These are phyloP conservation scores for Gomphus bonarii DNA, from an alignment of 1,284 basidiomycete species.

Conservation along the genomic window DNA sequence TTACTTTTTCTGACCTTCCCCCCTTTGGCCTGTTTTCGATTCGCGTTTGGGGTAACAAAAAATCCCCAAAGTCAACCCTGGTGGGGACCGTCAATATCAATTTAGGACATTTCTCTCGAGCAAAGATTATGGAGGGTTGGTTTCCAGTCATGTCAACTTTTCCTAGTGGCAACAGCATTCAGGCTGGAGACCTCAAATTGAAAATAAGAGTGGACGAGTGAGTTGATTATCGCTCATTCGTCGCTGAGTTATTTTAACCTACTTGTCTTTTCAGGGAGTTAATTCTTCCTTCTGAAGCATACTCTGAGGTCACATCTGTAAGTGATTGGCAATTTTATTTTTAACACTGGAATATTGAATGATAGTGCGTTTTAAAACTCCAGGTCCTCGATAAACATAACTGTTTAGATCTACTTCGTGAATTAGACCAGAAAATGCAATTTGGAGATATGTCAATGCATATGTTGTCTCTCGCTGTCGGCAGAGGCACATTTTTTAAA, in stretches of 20 bases:
- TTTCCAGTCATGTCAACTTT: slow-evolving; percentile 58
- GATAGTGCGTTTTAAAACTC: not conserved
- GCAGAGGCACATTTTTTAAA: slow-evolving; percentile 49
- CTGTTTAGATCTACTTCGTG: slow-evolving; percentile 62
- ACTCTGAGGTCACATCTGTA: slow-evolving; percentile 37
- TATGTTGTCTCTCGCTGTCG: slow-evolving; percentile 58
- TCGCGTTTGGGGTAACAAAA: slow-evolving; percentile 57
- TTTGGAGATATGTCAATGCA: slow-evolving; percentile 49
- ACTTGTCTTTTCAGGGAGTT: slow-evolving; percentile 44
- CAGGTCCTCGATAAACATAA: slow-evolving; percentile 56
- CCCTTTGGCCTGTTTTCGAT: slow-evolving; percentile 60
- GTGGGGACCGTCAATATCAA: slow-evolving; percentile 58
- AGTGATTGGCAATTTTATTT: slow-evolving; percentile 24
- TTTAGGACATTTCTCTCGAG: slow-evolving; percentile 58
- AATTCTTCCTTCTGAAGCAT: slow-evolving; percentile 53
- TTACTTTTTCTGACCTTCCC: slow-evolving; percentile 61
- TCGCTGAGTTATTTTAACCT: slow-evolving; percentile 9
- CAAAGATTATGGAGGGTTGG: slow-evolving; percentile 71
- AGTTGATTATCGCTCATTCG: slow-evolving; percentile 25
- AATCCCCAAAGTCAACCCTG: slow-evolving; percentile 35
- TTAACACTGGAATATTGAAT: slow-evolving; percentile 1
- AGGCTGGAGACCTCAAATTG: slow-evolving; percentile 64
- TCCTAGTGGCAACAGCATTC: slow-evolving; percentile 37
- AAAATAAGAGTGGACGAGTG: slow-evolving; percentile 69
- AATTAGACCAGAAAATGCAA: slow-evolving; percentile 57